These are phyloP conservation scores for Elaeis oleifera DNA, from an alignment of 202 grass and related monocot genomes.

Conservation along the genomic window DNA sequence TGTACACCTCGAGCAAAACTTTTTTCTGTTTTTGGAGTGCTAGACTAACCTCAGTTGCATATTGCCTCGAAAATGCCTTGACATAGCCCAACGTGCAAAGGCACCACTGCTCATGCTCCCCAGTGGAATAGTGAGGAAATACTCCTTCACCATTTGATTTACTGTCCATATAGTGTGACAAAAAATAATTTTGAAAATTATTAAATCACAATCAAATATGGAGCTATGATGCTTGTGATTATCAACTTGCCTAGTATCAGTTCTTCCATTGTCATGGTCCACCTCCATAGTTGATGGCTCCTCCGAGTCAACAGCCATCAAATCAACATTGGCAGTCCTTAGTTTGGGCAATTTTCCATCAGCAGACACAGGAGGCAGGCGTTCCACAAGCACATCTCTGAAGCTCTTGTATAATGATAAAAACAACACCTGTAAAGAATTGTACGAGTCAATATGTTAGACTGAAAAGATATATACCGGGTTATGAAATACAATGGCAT, in stretches of 20 bases:
- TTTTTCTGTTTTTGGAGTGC: not conserved
- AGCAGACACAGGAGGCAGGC: conserved; percentile 67
- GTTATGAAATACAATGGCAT: no score
- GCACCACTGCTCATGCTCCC: conserved; percentile 93
- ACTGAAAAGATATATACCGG: no score
- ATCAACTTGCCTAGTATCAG: conserved; percentile 44
- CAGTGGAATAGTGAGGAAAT: conserved; percentile 43
- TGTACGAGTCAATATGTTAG: not conserved
- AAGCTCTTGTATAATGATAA: conserved; percentile 76
- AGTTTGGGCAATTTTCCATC: conserved; percentile 83
- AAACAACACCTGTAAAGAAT: conserved; percentile 55
- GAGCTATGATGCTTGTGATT: conserved; percentile 2
- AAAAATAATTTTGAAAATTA: not conserved
- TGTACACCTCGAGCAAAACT: not conserved
- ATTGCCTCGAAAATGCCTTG: conserved; percentile 94
- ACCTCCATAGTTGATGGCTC: conserved; percentile 61
- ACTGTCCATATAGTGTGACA: conserved; percentile 31
- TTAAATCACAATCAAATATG: not conserved
- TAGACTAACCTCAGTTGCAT: conserved; percentile 73
- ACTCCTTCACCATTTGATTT: conserved; percentile 44
- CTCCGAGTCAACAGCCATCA: conserved; percentile 34
- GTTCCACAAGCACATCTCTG: conserved; percentile 61
- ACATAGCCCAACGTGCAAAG: conserved; percentile 84
- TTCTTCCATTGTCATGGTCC: conserved; percentile 65
- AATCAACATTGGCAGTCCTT: conserved; percentile 33